A percentile compares a stretch with the other conserved stretches of the same genome.
Evolutionary conservation across 2,329 filamentous ascomycete genomes (phyloP).

Genomic region (Apiospora hydei): DNA sequence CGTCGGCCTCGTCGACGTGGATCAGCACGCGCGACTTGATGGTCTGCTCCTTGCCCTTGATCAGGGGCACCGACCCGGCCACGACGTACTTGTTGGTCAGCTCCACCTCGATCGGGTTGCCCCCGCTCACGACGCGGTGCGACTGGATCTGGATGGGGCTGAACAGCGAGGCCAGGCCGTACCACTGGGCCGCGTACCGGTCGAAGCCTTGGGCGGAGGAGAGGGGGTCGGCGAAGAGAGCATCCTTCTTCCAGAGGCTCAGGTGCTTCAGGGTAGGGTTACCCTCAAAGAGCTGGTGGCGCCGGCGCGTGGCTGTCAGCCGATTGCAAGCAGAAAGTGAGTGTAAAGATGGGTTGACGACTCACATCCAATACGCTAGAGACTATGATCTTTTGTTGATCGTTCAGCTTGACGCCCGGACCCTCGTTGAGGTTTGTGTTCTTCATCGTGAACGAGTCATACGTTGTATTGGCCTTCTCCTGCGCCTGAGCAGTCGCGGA

Average conservation of each 20-base stretch:
- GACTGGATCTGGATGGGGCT: conserved; percentile 62
- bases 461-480: conserved; percentile 29
- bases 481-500: conserved; percentile 40
- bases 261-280: conserved; percentile 65
- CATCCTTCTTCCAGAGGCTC: conserved; percentile 64
- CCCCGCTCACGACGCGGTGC: conserved; percentile 59
- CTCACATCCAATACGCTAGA: conserved; percentile 64
- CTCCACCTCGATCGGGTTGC: conserved; percentile 67
- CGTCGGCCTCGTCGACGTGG: conserved; percentile 39
- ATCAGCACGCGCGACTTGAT: conserved; percentile 44
- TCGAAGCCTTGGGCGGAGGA: conserved; percentile 63
- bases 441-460: conserved; percentile 51
- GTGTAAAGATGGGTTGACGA: neutral
- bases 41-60: conserved; percentile 44
- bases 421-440: conserved; percentile 61
- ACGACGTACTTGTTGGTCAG: conserved; percentile 44
- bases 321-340: neutral
- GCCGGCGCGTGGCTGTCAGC: neutral
- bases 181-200: conserved; percentile 59
- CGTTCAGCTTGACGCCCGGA: conserved; percentile 56
- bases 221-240: conserved; percentile 64
- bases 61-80: conserved; percentile 26
- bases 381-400: conserved; percentile 60
- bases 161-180: conserved; percentile 66
- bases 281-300: conserved; percentile 63